phyloP scores from a whole-genome alignment of 495 filamentous ascomycete species.

The Aspergillus sclerotioniger region DNA sequence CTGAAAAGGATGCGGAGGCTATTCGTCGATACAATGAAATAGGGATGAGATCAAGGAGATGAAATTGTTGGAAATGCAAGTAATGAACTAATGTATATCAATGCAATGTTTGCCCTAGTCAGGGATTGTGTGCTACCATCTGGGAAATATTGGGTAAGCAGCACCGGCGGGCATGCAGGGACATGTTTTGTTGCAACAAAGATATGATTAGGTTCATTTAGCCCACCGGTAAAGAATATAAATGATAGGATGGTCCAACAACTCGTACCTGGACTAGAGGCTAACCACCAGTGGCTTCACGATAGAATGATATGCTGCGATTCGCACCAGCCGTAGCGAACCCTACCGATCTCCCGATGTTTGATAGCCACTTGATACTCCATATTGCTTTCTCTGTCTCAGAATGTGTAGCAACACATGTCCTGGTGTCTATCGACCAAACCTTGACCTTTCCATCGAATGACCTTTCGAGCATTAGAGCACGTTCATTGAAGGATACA shows the following conservation, averaged over 20 bases:
- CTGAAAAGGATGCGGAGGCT: constrained; percentile 91
- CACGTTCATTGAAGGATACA: neutral
- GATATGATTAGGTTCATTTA: neutral
- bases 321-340: constrained; percentile 86
- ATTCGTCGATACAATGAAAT: constrained; percentile 64
- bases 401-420: constrained; percentile 89
- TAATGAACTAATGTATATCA: constrained; percentile 11
- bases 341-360: constrained; percentile 69
- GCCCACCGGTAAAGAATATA: neutral
- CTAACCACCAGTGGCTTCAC: constrained; percentile 80
- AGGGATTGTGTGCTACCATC: neutral
- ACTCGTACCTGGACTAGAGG: neutral
- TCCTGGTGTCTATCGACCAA: constrained; percentile 79
- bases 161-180: neutral
- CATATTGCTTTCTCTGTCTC: constrained; percentile 86
- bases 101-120: neutral
- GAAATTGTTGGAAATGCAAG: neutral
- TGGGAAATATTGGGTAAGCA: neutral
- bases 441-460: constrained; percentile 94
- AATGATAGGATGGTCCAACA: no score
- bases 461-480: constrained; percentile 45
- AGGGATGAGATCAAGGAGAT: neutral
- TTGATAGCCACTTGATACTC: constrained; percentile 86
- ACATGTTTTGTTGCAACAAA: constrained; percentile 10
- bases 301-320: constrained; percentile 79